Percentiles rank a stretch among this genome's conserved stretches.
phyloP scores from a whole-genome alignment of 2,329 filamentous ascomycete species.

The Elsinoe necatrix region DNA sequence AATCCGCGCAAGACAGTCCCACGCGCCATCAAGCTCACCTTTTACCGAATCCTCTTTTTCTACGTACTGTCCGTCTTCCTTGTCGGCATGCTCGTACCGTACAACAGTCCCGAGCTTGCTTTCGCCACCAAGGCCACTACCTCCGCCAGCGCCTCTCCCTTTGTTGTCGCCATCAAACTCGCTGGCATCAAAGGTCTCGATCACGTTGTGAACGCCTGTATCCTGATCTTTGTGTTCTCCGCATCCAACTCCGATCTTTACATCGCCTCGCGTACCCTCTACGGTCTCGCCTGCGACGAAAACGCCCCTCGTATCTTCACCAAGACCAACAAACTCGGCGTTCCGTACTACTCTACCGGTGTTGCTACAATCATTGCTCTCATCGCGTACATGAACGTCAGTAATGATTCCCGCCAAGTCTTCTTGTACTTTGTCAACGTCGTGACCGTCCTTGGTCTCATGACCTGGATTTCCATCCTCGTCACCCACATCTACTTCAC shows the following conservation, averaged over 20 bases:
- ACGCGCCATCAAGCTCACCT: slow-evolving; percentile 69
- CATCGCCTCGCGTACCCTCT: slow-evolving; percentile 63
- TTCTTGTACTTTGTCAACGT: slow-evolving; percentile 44
- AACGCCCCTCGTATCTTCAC: slow-evolving; percentile 65
- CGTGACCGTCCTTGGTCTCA: slow-evolving; percentile 32
- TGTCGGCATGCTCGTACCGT: slow-evolving; percentile 68
- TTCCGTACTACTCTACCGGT: slow-evolving; percentile 58
- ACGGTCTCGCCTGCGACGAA: slow-evolving; percentile 62
- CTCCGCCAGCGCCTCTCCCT: slow-evolving; percentile 55
- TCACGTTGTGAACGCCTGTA: slow-evolving; percentile 64
- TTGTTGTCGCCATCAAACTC: slow-evolving; percentile 62
- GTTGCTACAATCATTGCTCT: slow-evolving; percentile 55
- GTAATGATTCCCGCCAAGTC: slow-evolving; percentile 33
- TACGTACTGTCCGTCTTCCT: slow-evolving; percentile 67
- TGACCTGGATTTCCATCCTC: slow-evolving; percentile 44
- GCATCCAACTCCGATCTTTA: slow-evolving; percentile 72
- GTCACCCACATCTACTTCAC: slow-evolving; percentile 44
- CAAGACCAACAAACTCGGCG: slow-evolving; percentile 60
- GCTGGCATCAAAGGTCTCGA: slow-evolving; percentile 56
- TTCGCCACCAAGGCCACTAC: slow-evolving; percentile 46
- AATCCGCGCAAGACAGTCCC: slow-evolving; percentile 71
- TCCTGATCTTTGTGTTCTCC: slow-evolving; percentile 67
- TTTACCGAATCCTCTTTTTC: slow-evolving; percentile 75
- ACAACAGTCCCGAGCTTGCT: slow-evolving; percentile 52
- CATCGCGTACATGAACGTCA: slow-evolving; percentile 43